Percentiles rank a stretch among this genome's conserved stretches.
Evolutionary conservation across 2,329 filamentous ascomycete species (phyloP).

Genomic region (Whalleya microplaca): DNA sequence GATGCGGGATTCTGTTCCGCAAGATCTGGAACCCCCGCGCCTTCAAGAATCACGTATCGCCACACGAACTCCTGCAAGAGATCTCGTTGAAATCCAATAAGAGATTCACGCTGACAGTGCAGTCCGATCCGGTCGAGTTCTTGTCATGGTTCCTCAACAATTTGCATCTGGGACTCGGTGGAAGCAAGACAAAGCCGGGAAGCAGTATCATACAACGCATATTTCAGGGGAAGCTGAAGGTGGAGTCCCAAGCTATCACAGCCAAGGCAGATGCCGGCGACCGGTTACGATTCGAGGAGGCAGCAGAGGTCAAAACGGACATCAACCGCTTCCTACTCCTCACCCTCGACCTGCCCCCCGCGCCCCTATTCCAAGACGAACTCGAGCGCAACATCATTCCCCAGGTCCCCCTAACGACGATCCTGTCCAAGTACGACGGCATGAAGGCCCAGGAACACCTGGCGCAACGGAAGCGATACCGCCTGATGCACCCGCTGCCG

Average conservation of each 20-base stretch:
- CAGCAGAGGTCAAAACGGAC: conserved; percentile 77
- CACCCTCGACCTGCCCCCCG: conserved; percentile 87
- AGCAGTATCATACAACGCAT: conserved; percentile 88
- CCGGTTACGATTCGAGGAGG: conserved; percentile 89
- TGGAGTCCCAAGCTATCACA: conserved; percentile 93
- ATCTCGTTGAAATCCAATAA: conserved; percentile 89
- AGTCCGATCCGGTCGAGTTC: conserved; percentile 96
- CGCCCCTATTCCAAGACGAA: conserved; percentile 95
- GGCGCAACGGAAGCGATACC: conserved; percentile 85
- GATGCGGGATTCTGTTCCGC: conserved; percentile 86
- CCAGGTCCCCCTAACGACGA: conserved; percentile 78
- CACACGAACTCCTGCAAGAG: conserved; percentile 95
- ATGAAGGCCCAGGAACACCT: conserved; percentile 84
- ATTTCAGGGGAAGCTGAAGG: conserved; percentile 89
- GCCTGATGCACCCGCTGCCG: conserved; percentile 86
- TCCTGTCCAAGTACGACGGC: conserved; percentile 93
- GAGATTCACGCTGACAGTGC: conserved; percentile 85
- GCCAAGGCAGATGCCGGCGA: conserved; percentile 87
- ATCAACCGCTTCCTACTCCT: conserved; percentile 84
- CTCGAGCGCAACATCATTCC: conserved; percentile 96
- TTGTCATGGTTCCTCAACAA: conserved; percentile 98
- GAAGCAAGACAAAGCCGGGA: conserved; percentile 82
- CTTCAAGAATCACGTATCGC: conserved; percentile 95
- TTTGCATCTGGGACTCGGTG: conserved; percentile 87
- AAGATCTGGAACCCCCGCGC: conserved; percentile 98